Evolutionary conservation across 257 asterid species (phyloP).

Genomic region (Solanum pimpinellifolium): DNA sequence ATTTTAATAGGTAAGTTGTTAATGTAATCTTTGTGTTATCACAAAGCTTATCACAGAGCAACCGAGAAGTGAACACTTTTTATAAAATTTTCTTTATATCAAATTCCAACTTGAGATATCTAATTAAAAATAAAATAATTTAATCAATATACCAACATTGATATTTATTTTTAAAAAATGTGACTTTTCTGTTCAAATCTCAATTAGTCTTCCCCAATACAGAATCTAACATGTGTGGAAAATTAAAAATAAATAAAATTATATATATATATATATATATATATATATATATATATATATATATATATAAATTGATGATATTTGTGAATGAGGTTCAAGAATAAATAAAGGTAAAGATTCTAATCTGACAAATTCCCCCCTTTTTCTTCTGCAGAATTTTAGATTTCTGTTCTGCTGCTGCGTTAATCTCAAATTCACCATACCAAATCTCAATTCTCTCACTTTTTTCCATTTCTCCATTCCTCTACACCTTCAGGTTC

Average conservation of each 20-base stretch:
- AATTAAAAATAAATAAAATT: fast-evolving
- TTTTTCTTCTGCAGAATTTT: slow-evolving; percentile 3
- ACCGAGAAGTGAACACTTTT: too few relatives aligned
- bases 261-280: too few relatives aligned
- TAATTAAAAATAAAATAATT: too few relatives aligned
- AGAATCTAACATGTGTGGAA: neutral
- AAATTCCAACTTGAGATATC: fast-evolving
- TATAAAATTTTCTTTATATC: too few relatives aligned
- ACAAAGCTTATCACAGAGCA: too few relatives aligned
- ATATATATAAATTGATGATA: neutral
- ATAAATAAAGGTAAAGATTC: slow-evolving; percentile 15
- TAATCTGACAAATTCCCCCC: slow-evolving; percentile 21
- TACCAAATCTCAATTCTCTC: neutral
- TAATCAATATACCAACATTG: too few relatives aligned
- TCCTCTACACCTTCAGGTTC: slow-evolving; percentile 15
- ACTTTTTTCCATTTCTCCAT: slow-evolving; percentile 19
- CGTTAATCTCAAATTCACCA: slow-evolving; percentile 9
- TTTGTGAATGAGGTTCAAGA: neutral
- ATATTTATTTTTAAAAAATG: too few relatives aligned
- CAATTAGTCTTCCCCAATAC: too few relatives aligned
- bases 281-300: too few relatives aligned
- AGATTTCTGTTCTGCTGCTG: neutral
- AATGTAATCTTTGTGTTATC: too few relatives aligned
- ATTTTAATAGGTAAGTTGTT: fast-evolving
- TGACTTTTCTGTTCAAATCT: too few relatives aligned